Conservation (phyloP, 805 yeast genomes). For the Suhomyces xylopsoci region DNA sequence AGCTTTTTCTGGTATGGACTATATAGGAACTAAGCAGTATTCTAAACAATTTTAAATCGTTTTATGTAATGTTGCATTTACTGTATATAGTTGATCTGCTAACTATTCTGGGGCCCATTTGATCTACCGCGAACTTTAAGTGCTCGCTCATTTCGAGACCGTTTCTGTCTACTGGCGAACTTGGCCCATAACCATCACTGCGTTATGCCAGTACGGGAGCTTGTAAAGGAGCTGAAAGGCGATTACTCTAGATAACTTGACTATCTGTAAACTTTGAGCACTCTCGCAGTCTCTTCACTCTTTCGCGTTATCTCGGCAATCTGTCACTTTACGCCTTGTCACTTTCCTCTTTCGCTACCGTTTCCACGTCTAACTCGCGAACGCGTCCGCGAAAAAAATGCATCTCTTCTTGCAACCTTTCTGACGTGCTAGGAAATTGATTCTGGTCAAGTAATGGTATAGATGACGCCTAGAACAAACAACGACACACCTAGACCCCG, state of each 20-base stretch:
- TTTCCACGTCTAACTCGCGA: background rate
- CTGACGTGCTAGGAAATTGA: background rate
- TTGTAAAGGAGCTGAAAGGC: too few species aligned
- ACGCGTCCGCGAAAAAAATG: background rate
- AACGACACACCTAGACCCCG: background rate
- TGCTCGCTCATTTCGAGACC: background rate
- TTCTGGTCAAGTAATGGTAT: background rate
- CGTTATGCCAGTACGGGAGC: background rate
- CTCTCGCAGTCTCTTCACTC: too few species aligned
- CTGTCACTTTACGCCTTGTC: background rate
- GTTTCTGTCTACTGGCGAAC: background rate
- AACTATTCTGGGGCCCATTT: background rate
- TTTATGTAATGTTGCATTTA: too few species aligned
- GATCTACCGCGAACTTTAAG: background rate
- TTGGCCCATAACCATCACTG: background rate
- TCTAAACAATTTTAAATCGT: too few species aligned
- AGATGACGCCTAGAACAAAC: background rate
- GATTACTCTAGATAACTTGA: too few species aligned
- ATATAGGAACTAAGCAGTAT: too few species aligned
- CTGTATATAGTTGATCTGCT: background rate
- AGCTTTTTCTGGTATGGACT: background rate
- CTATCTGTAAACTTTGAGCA: too few species aligned
- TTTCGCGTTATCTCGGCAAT: background rate
- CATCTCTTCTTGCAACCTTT: slow-evolving; percentile 1
- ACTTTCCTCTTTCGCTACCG: background rate